Evolutionary conservation across 441 rosid genomes (phyloP).

Genomic region (Bruguiera hainesii): DNA sequence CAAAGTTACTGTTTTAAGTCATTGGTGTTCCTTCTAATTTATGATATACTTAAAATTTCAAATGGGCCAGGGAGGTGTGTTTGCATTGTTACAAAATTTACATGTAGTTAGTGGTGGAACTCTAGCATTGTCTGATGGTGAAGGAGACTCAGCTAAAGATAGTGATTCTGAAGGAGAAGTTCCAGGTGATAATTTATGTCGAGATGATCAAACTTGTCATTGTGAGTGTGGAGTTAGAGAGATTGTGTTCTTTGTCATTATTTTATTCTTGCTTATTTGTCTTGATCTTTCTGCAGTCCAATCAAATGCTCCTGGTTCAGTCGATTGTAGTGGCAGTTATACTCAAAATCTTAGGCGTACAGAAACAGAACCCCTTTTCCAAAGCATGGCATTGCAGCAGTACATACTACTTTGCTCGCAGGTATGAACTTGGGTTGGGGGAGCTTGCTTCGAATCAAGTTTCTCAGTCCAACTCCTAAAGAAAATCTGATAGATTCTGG

Average conservation of each 20-base stretch:
- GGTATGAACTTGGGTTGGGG: slow-evolving; percentile 34
- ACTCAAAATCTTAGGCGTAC: slow-evolving; percentile 25
- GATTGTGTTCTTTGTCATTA: background rate
- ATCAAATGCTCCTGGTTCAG: slow-evolving; percentile 26
- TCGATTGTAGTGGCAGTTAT: slow-evolving; percentile 21
- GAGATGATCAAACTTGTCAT: slow-evolving; percentile 28
- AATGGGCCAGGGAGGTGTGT: slow-evolving; percentile 63
- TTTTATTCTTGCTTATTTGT: slow-evolving; percentile 3
- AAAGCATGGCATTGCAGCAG: slow-evolving; percentile 75
- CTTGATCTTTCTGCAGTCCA: slow-evolving; percentile 18
- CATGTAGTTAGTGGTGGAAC: slow-evolving; percentile 24
- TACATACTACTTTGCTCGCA: slow-evolving; percentile 76
- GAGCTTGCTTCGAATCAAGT: too few species aligned
- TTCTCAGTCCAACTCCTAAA: too few species aligned
- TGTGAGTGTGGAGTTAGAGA: slow-evolving; percentile 31
- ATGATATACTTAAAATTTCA: slow-evolving; percentile 9
- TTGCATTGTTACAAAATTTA: slow-evolving; percentile 57
- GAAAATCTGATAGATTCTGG: too few species aligned
- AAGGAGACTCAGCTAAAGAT: slow-evolving; percentile 25
- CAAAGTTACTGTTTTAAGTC: slow-evolving; percentile 7
- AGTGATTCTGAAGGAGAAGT: slow-evolving; percentile 37
- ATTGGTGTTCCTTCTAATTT: slow-evolving; percentile 13
- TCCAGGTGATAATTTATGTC: slow-evolving; percentile 31
- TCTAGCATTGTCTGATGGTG: slow-evolving; percentile 21
- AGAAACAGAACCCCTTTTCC: slow-evolving; percentile 50